phyloP scores from a whole-genome alignment of 2,329 filamentous ascomycete genomes.

The Ceratocystis cacaofunesta region DNA sequence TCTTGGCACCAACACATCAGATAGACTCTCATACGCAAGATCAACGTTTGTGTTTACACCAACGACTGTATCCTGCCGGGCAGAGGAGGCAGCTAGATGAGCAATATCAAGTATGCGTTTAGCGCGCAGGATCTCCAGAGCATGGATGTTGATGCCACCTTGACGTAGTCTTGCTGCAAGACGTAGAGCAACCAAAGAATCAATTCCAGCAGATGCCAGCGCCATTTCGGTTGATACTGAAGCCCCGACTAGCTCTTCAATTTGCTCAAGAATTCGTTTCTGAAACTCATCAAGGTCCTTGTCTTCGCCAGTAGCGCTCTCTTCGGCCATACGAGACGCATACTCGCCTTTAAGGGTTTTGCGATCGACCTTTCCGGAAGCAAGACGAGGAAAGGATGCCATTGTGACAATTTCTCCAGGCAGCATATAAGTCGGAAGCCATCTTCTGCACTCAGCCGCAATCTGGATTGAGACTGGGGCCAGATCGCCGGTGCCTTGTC shows the following conservation, averaged over 20 bases:
- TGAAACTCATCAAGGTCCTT: background rate
- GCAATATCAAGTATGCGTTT: background rate
- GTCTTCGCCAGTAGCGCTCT: background rate
- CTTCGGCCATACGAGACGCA: conserved; percentile 15
- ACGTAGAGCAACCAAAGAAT: conserved; percentile 39
- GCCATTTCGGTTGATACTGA: conserved; percentile 26
- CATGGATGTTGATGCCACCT: conserved; percentile 39
- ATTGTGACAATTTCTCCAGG: conserved; percentile 57
- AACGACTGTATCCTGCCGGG: background rate
- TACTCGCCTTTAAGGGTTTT: conserved; percentile 44
- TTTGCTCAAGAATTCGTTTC: background rate
- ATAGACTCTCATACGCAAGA: background rate
- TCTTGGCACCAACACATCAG: background rate
- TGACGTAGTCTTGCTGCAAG: conserved; percentile 48
- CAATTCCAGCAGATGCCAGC: conserved; percentile 43
- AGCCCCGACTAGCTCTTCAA: conserved; percentile 25
- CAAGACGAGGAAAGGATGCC: conserved; percentile 52
- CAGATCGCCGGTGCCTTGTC: background rate
- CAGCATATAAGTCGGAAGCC: conserved; percentile 74
- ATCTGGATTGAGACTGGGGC: conserved; percentile 26
- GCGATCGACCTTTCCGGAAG: conserved; percentile 73
- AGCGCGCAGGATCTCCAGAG: conserved; percentile 36
- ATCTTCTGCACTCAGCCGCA: conserved; percentile 46
- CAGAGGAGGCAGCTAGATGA: background rate
- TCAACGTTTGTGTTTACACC: background rate